A percentile compares a stretch with the other conserved stretches of the same genome.
Evolutionary conservation across 2,329 filamentous ascomycete species (phyloP).

Genomic region (Colletotrichum viniferum): DNA sequence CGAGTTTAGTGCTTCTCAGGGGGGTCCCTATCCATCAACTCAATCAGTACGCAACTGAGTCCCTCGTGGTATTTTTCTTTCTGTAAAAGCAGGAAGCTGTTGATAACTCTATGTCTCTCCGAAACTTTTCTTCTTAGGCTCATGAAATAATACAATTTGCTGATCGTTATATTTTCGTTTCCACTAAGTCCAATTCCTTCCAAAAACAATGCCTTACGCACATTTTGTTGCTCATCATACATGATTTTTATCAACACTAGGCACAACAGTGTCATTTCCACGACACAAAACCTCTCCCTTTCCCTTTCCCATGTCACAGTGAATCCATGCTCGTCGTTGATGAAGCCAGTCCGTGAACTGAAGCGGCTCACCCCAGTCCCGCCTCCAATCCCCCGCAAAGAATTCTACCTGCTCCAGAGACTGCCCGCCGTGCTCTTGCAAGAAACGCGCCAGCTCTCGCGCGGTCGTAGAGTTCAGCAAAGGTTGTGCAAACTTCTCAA

Average conservation of each 20-base stretch:
- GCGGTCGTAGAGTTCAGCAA: background rate
- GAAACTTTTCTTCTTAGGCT: too few species aligned
- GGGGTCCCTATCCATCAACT: background rate
- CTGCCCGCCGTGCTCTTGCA: background rate
- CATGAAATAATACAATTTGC: background rate
- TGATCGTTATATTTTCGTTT: background rate
- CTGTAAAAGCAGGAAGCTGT: background rate
- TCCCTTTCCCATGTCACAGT: background rate
- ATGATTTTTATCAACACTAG: background rate
- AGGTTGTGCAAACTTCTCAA: background rate
- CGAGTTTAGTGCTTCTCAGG: background rate
- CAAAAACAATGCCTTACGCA: background rate
- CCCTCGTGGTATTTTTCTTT: fast-evolving
- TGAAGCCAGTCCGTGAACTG: background rate
- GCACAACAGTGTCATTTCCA: background rate
- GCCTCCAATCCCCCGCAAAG: background rate
- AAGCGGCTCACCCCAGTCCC: background rate
- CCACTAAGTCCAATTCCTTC: fast-evolving
- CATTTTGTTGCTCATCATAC: background rate
- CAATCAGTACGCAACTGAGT: background rate
- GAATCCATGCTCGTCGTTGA: background rate
- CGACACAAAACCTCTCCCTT: background rate
- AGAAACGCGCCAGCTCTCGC: background rate
- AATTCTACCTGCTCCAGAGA: background rate
- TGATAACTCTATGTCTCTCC: background rate